Evolutionary conservation across 139 green algal species (phyloP).

Genomic region (Chlorella sp.): DNA sequence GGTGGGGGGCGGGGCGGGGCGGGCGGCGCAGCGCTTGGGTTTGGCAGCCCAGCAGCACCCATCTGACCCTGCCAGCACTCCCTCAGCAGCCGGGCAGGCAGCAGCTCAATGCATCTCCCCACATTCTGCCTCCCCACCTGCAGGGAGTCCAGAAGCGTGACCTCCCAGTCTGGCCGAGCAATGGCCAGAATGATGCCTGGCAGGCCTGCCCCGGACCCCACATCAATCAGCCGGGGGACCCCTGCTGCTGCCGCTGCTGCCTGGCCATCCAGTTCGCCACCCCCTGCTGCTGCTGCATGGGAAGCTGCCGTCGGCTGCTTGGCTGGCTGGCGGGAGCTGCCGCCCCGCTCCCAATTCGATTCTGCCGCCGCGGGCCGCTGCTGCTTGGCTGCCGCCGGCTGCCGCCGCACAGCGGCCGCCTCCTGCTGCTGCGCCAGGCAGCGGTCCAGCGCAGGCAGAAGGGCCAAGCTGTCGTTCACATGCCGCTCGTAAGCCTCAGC

Average conservation of each 20-base stretch:
- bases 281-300: neutral
- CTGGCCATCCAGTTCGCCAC: too few species aligned
- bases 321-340: neutral
- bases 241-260: neutral
- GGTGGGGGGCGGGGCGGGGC: too few species aligned
- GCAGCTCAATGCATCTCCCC: neutral
- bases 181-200: conserved; percentile 89
- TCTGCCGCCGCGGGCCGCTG: neutral
- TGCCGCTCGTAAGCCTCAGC: conserved; percentile 72
- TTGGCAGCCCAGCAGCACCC: too few species aligned
- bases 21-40: too few species aligned
- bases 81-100: too few species aligned
- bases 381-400: neutral
- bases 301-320: neutral
- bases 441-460: conserved; percentile 78
- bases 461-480: conserved; percentile 80
- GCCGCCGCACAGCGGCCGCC: neutral
- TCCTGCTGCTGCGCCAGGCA: conserved; percentile 16
- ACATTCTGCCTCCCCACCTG: neutral
- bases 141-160: conserved; percentile 87
- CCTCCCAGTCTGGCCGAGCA: conserved; percentile 74
- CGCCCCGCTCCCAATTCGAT: neutral
- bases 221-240: conserved; percentile 76
- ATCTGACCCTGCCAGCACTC: too few species aligned
- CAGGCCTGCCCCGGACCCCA: conserved; percentile 91